Base-by-base conservation (phyloP, 352 stramenopile genomes). In the Pythium graminicola region DNA sequence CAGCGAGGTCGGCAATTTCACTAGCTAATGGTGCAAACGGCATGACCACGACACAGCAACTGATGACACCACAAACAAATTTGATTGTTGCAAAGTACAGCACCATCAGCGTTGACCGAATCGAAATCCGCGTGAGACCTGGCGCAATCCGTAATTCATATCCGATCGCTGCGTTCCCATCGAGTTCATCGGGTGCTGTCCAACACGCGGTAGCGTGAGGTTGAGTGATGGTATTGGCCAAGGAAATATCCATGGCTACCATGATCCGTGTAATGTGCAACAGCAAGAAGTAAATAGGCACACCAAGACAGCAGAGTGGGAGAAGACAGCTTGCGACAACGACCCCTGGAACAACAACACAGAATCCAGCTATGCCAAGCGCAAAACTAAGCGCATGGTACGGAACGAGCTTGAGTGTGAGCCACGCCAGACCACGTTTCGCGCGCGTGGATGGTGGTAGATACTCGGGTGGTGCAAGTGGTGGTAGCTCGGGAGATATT, bases 371-470 rank as follows among this genome's bases (percentile, higher is more conserved):
- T 13, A 22, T 41, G 28, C 28, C 29, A 1, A 51, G 28, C 17
- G 19, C 17, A 41, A 51, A 51, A 31, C 33, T 59, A 23, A 46
- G 41, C 5, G 31, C 14, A 32, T 59, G 49, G 38, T 27, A 48
- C 27, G 84, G 53, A 31, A 76, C 48, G 19, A 85, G 73, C 8
- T 22, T 26, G 24, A 48, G 3, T 19, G 49, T 56, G 26, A 56
- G 26, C 41, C 23, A 29, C 3, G 1, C 9, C 10, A 46, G 36
- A 4, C 47, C 28, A 17, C 47, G 33, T 29, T 44, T 54, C 13
- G 32, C 31, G 17, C 19, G 11, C 3, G 22, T 16, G 14, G 47
- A 20, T 5, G 31, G 31, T 1, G 47, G 32, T 11, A 33, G 33
- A 6, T 20, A 26, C 47, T 45, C 23, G 6, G 47, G 46, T 3